Evolutionary conservation across 306 rosid genomes (phyloP).

Genomic region (Cajanus cajan): DNA sequence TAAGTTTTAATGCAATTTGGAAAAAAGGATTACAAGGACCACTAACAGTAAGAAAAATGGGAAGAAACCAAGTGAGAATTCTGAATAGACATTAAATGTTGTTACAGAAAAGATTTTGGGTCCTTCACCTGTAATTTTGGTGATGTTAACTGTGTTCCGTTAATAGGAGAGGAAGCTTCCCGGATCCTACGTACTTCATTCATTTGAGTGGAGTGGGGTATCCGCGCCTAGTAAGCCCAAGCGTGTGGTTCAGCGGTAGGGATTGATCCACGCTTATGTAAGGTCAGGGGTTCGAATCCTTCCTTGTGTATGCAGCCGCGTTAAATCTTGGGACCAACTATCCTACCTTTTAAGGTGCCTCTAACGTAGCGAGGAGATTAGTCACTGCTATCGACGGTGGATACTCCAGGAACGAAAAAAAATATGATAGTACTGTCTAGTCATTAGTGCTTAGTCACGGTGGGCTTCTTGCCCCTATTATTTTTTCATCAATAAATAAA

Average conservation of each 20-base stretch:
- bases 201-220: neutral
- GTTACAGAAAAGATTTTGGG: neutral
- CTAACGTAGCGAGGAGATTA: too few species aligned
- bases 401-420: too few species aligned
- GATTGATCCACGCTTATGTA: too few species aligned
- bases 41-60: neutral
- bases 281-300: too few species aligned
- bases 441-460: neutral
- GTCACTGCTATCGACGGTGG: too few species aligned
- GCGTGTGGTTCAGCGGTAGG: too few species aligned
- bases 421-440: neutral
- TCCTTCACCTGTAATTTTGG: neutral
- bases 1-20: neutral
- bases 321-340: too few species aligned
- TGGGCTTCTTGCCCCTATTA: neutral
- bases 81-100: neutral
- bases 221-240: too few species aligned
- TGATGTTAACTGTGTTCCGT: neutral
- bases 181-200: neutral
- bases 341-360: too few species aligned
- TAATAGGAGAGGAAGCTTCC: neutral
- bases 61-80: neutral
- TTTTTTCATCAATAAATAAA: neutral
- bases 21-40: neutral
- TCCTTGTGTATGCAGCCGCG: too few species aligned